Evolutionary conservation across 2,329 filamentous ascomycete species (phyloP), one percentile per base, ranked within the genome.

Genomic region (Trichoderma sp.): DNA sequence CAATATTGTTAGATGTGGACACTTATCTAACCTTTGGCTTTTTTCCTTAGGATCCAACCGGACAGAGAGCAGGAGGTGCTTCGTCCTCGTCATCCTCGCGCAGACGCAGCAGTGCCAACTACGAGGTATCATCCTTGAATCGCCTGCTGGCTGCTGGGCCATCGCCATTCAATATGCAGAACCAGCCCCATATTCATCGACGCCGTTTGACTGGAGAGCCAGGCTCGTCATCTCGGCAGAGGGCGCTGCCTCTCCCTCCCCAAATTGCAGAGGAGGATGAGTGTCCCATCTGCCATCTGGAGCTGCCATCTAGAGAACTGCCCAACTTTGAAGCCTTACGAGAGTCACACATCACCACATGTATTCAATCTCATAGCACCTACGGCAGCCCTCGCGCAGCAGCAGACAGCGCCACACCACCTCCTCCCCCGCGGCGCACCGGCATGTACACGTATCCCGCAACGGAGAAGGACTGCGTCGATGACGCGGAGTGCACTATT

Each of bases 201-300:
- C 76, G 77, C 49, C 75, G 75, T 54, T 76, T 76, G 14, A 69
- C 76, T 11, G 74, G 74, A 13, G 75, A 75, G 26, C 71, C 73
- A 2, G 73, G 78, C 11, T 78, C 81, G 4, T 80, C 81, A 2
- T 78, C 79, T 4, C 74, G 77, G 21, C 81, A 77, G 49, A 81
- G 79, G 28, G 80, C 78, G 32, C 75, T 79, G 46, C 82, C 80
- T 1, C 82, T 80, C 4, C 83, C 82, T 13, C 83, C 81, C 1
- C 86, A 85, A 68, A 83, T 86, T 74, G 82, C 84, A 6, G 92
- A 94, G 76, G 91, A 94, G 75, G 91, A 94, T 75, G 90, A 93
- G 74, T 95, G 92, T 71, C 91, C 91, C 0, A 86, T 94, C 55
- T 95, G 92, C 74, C 91, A 92, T 74, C 80, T 83, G 46, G 90